These are phyloP conservation scores for Melastoma candidum DNA, from an alignment of 441 rosid genomes.

Conservation along the genomic window DNA sequence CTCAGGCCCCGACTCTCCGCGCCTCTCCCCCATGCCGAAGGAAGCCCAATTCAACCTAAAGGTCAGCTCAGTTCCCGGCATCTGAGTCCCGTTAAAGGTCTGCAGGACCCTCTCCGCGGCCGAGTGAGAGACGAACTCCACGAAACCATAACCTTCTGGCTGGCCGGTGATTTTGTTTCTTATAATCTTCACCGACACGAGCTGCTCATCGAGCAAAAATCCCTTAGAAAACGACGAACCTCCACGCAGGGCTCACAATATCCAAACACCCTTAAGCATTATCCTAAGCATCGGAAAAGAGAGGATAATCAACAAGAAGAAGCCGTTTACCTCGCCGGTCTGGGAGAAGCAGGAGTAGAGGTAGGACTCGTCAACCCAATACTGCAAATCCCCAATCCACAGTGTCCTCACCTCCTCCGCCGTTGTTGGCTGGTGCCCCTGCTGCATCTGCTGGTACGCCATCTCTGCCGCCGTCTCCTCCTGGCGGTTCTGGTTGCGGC, in stretches of 20 bases:
- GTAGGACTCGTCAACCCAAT: conserved; percentile 85
- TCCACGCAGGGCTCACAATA: not conserved
- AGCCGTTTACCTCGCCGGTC: conserved; percentile 68
- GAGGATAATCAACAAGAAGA: not conserved
- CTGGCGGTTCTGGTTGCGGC: conserved; percentile 40
- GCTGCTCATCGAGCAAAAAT: conserved; percentile 28
- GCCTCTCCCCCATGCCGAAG: conserved; percentile 82
- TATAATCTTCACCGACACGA: conserved; percentile 75
- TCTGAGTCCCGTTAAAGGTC: conserved; percentile 69
- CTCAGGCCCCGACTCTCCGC: conserved; percentile 78
- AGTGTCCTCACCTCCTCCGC: conserved; percentile 90
- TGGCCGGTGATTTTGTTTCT: conserved; percentile 88
- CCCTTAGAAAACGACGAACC: not conserved
- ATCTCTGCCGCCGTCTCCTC: conserved; percentile 78
- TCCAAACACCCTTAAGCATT: not conserved
- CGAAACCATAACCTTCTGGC: conserved; percentile 95
- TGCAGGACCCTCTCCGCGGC: conserved; percentile 86
- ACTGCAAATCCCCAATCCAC: conserved; percentile 95
- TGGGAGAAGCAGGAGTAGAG: conserved; percentile 85
- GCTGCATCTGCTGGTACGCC: conserved; percentile 17
- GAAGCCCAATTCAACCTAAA: conserved; percentile 97
- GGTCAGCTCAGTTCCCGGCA: conserved; percentile 80
- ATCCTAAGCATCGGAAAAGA: not conserved
- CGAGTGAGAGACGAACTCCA: conserved; percentile 79
- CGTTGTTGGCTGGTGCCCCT: conserved; percentile 10